A percentile compares a stretch with the other conserved stretches of the same genome.
phyloP scores from a whole-genome alignment of 108 stramenopile species.

The Bacterosira constricta region DNA sequence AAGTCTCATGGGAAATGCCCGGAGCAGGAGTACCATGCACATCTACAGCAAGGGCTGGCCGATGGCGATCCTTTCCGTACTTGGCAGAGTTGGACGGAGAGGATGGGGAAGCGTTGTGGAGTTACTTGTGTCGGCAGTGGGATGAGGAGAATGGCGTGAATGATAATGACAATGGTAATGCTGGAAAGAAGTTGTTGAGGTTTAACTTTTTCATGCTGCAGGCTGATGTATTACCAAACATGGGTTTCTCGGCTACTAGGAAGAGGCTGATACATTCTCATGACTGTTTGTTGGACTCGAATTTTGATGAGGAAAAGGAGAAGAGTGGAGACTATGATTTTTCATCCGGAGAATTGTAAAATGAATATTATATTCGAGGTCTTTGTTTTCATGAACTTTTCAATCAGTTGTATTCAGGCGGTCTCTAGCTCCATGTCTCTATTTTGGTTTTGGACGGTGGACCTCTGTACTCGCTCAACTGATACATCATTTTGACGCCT shows the following conservation, averaged over 20 bases:
- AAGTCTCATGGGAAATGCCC: conserved; percentile 79
- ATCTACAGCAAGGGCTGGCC: conserved; percentile 75
- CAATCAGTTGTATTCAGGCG: too few relatives aligned
- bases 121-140: conserved; percentile 85
- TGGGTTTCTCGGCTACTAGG: conserved; percentile 81
- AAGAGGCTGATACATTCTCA: conserved; percentile 82
- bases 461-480: too few relatives aligned
- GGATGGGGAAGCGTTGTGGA: conserved; percentile 78
- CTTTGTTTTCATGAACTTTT: too few relatives aligned
- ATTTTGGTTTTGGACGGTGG: too few relatives aligned
- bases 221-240: conserved; percentile 81
- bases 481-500: too few relatives aligned
- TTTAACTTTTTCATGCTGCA: conserved; percentile 92
- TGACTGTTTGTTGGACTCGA: conserved; percentile 54
- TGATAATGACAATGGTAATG: conserved; percentile 19
- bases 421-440: too few relatives aligned
- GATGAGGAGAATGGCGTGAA: conserved; percentile 62
- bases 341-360: conserved; percentile 27
- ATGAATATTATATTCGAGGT: background rate
- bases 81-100: conserved; percentile 77
- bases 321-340: background rate
- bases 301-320: conserved; percentile 10
- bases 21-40: conserved; percentile 85
- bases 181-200: conserved; percentile 58
- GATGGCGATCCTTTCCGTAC: conserved; percentile 88